A percentile compares a stretch with the other conserved stretches of the same genome.
Evolutionary conservation across 331 rosid species (phyloP).

Genomic region (Telfairia occidentalis): DNA sequence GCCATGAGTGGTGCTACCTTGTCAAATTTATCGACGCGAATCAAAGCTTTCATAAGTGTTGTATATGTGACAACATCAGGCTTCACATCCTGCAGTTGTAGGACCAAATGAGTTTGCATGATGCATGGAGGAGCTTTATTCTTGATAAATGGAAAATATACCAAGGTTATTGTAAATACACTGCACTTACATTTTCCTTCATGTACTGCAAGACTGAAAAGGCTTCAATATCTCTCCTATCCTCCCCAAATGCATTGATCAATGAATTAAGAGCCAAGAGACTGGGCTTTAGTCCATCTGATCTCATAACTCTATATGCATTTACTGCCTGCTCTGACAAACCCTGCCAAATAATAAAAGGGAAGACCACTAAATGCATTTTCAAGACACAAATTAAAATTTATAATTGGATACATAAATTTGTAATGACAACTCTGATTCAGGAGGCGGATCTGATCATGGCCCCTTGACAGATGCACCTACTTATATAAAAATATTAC

Average conservation of each 20-base stretch:
- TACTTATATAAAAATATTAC: background rate
- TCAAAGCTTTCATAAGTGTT: conserved; percentile 87
- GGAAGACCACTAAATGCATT: conserved; percentile 17
- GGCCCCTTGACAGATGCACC: background rate
- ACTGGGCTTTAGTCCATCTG: conserved; percentile 85
- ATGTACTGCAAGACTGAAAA: conserved; percentile 85
- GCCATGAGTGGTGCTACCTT: conserved; percentile 34
- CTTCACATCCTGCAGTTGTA: conserved; percentile 54
- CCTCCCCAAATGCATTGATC: conserved; percentile 88
- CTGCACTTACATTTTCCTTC: conserved; percentile 62
- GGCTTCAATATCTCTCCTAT: conserved; percentile 91
- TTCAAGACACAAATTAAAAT: conserved; percentile 1
- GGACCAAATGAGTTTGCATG: conserved; percentile 13
- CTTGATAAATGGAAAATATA: background rate
- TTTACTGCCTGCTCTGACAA: conserved; percentile 83
- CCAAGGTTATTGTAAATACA: background rate
- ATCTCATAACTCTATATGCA: conserved; percentile 71
- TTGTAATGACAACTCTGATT: background rate
- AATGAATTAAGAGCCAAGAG: conserved; percentile 88
- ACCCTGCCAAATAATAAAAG: conserved; percentile 47
- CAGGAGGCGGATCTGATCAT: background rate
- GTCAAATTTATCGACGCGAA: conserved; percentile 65
- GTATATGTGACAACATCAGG: conserved; percentile 94
- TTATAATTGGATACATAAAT: background rate
- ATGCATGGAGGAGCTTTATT: background rate